Base-by-base conservation (phyloP, 352 stramenopile species). In the Peronospora belbahrii region DNA sequence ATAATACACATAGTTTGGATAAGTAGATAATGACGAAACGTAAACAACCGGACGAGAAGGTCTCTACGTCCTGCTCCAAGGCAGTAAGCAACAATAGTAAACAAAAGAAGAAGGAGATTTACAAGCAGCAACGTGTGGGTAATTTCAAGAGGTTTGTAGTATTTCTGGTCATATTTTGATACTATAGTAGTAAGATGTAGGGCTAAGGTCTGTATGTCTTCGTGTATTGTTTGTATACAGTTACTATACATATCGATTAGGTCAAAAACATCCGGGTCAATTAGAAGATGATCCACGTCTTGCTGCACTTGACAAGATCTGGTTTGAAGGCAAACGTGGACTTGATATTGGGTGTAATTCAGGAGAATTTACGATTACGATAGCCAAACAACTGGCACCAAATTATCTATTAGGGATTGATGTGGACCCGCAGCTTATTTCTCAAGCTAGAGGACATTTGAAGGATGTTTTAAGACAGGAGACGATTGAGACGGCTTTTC, bases 301-400 rank as follows among this genome's bases (percentile, higher is more conserved):
- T 4, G 20, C 48, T 6, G 61, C 70, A 6, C 56, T 93, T n/a
- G 45, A 83, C 7, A 67, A 64, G n/a, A 64, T 38, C 31, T 93
- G 81, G 78, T 88, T 88, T 30, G 48, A 60, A 4, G 61, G 43
- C 22, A 85, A 83, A 31, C 78, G 74, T 13, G 76, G 66, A 0
- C 59, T 90, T 8, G 81, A 90, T 36, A 80, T 93, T 31, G 81
- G 78, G 48, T 93, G 78, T 62, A 93, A 93, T 56, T 81, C 76
- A 2, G 81, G 81, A 9, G 67, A 85, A n/a, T 49, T 93, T 14
- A 90, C 81, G 0, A 75, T 88, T 13, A 59, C 77, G 14, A 75
- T 93, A 22, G 76, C 62, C 17, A 80, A 77, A 37, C 42, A 42
- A 10, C 67, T 86, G 48, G 59, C 53, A 10, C 78, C 78, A 9